Percentiles rank a stretch among this genome's conserved stretches.
phyloP scores from a whole-genome alignment of 2,329 filamentous ascomycete species.

The Fusarium camptoceras region DNA sequence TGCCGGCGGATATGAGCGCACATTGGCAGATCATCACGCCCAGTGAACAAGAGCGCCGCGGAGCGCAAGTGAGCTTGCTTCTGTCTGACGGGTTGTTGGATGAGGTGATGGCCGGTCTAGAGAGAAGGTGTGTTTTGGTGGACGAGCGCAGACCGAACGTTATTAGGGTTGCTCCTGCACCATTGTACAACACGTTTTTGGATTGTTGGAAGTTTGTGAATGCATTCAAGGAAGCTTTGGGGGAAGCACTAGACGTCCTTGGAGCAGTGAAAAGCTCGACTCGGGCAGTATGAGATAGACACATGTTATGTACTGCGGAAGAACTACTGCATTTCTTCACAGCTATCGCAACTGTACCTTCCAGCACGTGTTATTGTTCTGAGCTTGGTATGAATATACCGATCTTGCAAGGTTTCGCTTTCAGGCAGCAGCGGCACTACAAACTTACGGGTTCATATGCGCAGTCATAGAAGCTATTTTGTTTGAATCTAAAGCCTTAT shows the following conservation, averaged over 20 bases:
- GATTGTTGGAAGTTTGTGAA: slow-evolving; percentile 61
- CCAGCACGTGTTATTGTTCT: background rate
- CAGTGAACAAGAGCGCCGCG: slow-evolving; percentile 69
- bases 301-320: background rate
- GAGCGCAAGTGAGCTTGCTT: slow-evolving; percentile 81
- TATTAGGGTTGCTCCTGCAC: slow-evolving; percentile 80
- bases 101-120: slow-evolving; percentile 69
- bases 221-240: slow-evolving; percentile 45
- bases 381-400: background rate
- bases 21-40: slow-evolving; percentile 75
- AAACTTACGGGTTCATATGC: background rate
- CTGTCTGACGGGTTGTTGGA: slow-evolving; percentile 75
- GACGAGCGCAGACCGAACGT: slow-evolving; percentile 86
- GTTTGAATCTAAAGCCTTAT: too few relatives aligned
- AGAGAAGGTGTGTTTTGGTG: slow-evolving; percentile 75
- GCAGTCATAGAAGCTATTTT: background rate
- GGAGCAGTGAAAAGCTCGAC: background rate
- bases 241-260: slow-evolving; percentile 35
- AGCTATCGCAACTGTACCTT: background rate
- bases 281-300: background rate
- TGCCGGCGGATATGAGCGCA: slow-evolving; percentile 41
- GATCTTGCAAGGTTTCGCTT: background rate
- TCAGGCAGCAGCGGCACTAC: background rate
- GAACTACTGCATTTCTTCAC: background rate
- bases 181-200: slow-evolving; percentile 81